A percentile compares a stretch with the other conserved stretches of the same genome.
Conservation (phyloP, 345 rosid genomes). For the Passiflora organensis region DNA sequence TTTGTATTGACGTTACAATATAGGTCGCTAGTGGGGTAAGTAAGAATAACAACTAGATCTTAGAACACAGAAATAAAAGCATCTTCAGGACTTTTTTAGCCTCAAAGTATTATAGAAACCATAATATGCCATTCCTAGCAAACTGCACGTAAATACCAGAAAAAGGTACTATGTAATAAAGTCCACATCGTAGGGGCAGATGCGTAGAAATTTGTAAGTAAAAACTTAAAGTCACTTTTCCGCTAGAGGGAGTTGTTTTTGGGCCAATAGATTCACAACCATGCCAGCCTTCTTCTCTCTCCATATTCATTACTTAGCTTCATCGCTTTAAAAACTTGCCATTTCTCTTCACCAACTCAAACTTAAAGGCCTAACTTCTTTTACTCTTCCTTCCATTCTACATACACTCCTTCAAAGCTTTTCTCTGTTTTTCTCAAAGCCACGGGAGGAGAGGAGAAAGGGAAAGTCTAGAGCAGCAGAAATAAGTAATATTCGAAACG, state of each 20-base stretch:
- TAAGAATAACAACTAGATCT: neutral
- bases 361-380: conserved; percentile 6
- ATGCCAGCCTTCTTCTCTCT: conserved; percentile 20
- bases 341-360: conserved; percentile 10
- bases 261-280: conserved; percentile 45
- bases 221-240: neutral
- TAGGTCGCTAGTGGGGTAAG: conserved; percentile 15
- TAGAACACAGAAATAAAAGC: too few species aligned
- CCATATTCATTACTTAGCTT: neutral
- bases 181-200: neutral
- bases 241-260: conserved; percentile 15
- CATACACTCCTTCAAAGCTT: neutral
- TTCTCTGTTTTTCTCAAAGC: neutral
- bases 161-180: conserved; percentile 1
- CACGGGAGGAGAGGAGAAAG: neutral
- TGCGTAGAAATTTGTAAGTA: neutral
- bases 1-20: conserved; percentile 10
- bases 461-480: neutral
- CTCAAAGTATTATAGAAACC: too few species aligned
- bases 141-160: too few species aligned
- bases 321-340: conserved; percentile 14
- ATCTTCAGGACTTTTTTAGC: too few species aligned
- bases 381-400: neutral
- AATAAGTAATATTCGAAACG: neutral
- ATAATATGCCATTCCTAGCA: too few species aligned